Percentiles rank a stretch among this genome's conserved stretches.
Evolutionary conservation across 2,329 filamentous ascomycete genomes (phyloP).

Genomic region (Microcyclospora pomicola): DNA sequence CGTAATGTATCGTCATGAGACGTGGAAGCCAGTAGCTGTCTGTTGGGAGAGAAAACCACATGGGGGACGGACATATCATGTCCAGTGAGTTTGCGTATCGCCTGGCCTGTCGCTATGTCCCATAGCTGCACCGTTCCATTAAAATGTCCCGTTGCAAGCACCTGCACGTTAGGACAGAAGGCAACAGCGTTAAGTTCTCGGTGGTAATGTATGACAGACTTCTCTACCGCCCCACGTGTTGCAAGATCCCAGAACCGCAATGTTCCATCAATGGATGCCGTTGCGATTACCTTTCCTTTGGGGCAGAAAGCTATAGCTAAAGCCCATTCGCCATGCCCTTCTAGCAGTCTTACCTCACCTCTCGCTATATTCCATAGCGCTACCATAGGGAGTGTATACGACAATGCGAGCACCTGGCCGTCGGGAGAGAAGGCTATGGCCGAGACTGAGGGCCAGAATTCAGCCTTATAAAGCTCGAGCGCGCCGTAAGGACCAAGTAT

Average conservation of each 20-base stretch:
- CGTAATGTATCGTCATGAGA: neutral
- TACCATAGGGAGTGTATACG: neutral
- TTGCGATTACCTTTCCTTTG: neutral
- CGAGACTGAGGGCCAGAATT: no score
- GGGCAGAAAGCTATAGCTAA: neutral
- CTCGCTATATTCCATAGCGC: neutral
- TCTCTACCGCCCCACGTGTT: neutral
- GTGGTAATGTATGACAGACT: neutral
- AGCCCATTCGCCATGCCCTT: neutral
- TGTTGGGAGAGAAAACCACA: neutral
- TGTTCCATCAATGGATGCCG: neutral
- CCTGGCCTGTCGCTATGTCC: conserved; percentile 4
- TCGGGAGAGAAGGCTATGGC: neutral
- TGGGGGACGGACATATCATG: neutral
- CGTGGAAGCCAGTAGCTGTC: neutral
- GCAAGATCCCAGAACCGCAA: conserved; percentile 5
- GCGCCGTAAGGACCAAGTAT: no score
- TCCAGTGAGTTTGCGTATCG: neutral
- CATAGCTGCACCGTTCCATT: conserved; percentile 7
- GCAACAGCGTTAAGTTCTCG: neutral
- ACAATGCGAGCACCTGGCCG: neutral
- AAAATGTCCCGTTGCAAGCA: neutral
- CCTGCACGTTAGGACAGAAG: neutral
- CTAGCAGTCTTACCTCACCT: neutral
- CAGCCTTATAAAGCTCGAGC: no score